Base-by-base conservation (phyloP, 2,329 filamentous ascomycete genomes). In the Bisporella sp. region DNA sequence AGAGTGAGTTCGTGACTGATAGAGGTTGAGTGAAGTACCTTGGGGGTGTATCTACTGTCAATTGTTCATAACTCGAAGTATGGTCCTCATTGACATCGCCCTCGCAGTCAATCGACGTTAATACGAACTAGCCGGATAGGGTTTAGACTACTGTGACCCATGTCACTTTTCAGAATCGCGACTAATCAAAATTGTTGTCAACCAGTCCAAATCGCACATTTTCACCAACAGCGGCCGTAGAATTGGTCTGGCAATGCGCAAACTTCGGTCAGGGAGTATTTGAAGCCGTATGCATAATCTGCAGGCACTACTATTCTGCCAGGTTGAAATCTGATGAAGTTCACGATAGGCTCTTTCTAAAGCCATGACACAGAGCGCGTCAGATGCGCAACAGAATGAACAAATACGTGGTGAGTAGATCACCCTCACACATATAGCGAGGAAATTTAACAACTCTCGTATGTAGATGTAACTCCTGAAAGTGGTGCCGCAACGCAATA, bases 281-380 rank as follows among this genome's bases (percentile, higher is more conserved):
- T 72, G 66, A 73, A 71, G 66, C 62, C 68, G 71, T 75, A 67
- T 62, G 68, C 74, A 74, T 63, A 61, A 59, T 54, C 52, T 60
- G 80, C 84, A 74, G 64, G 71, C 70, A 67, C 69, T 79, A 78
- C 78, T 66, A 67, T 63, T 67, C 53, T 67, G 62, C 68, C 78
- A 77, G 74, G 83, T 84, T 80, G 75, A 67, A 71, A 65, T 70
- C 71, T 72, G 74, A 71, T 70, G 66, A 75, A 77, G 73, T 70
- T 73, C 69, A 71, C 75, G 73, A 72, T 71, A 65, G 64, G 51
- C 54, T 57, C 54, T 51, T 53, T 50, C 49, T 54, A 57, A 57
- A 63, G 59, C 59, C 56, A 66, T 66, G 64, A 63, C 64, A 62
- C 55, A 60, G 61, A 64, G 54, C 64, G 62, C 62, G 62, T 62